Base-by-base conservation (phyloP, 75 land plant genomes). In the Cunninghamia lanceolata region DNA sequence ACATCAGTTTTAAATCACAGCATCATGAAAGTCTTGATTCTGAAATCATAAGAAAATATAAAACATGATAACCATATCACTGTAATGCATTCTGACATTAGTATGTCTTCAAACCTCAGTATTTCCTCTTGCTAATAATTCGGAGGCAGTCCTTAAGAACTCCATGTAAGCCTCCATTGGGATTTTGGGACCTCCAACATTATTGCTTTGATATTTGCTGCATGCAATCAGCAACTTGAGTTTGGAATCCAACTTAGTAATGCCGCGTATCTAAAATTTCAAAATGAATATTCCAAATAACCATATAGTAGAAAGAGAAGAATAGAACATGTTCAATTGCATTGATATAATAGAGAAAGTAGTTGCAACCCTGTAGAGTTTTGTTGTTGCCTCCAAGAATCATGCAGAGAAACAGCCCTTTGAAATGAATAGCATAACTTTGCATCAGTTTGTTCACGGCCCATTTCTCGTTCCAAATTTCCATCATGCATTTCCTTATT, bases 101-200 rank as follows among this genome's bases (percentile, higher is more conserved):
- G 47, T 35, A 70, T 9, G 38, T 59, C 68, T 39, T 45, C 89
- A 77, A 89, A 97, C 99, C 92, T 96, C 88, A 68, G 96, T 96
- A 25, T 89, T 92, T 89, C 93, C 94, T 85, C 89, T 91, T 80
- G 98, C 95, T 86, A 97, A 91, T 93, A 94, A 94, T 47, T 93
- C 89, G 85, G 94, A 93, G 66, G 99, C 90, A 85, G 77, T 32
- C 76, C 87, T 91, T 47, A 94, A 86, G 82, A 96, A 94, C 43
- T 88, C 47, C 76, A 89, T 34, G 82, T 95, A 95, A 52, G 94
- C 96, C 47, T 88, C 87, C 66, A 85, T 73, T 85, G 66, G 9
- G 40, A 83, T 14, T 32, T 83, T 21, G 6, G 84, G 25, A 83
- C 36, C 63, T 54, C 54, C 16, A 36, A 35, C 42, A 53, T 83